Evolutionary conservation across 495 filamentous ascomycete genomes (phyloP), one percentile per base, ranked within the genome.

Genomic region (Thermothielavioides terrestris): DNA sequence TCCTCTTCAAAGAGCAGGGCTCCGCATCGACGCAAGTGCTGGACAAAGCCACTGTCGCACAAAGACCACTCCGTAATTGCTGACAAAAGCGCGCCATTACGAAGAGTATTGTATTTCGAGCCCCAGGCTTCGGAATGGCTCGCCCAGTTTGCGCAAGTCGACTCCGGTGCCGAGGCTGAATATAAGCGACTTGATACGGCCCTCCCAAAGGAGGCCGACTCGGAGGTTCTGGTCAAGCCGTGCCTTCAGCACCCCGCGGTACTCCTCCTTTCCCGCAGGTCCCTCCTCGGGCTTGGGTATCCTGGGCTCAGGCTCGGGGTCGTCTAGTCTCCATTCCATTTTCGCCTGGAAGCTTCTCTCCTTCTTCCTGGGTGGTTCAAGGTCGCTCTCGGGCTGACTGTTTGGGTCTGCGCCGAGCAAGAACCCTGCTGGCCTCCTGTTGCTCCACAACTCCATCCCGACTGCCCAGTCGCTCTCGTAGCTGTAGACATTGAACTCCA

Each of bases 401-500:
- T 23, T 34, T 3, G 55, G 52, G 20, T 62, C 57, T 41, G 67
- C 59, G 48, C 72, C 72, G 6, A 70, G 60, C 15, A 72, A 62
- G 15, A 73, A 69, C 6, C 67, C 54, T 35, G 65, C 63, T 28
- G 65, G 70, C 54, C 64, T 54, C 44, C 60, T 65, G 65, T 78
- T 65, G 66, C 76, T 77, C 91, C 94, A 98, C 25, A 96, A 70
- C 65, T 98, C 94, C 63, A 83, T 85, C 11, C 94, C 92, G 8
- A 95, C 73, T 34, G 85, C 83, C 72, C 95, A 78, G 31, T 94
- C 89, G 62, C 88, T 94, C 70, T 97, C 92, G 70, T 95, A 98
- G 59, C 86, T 94, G 69, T 95, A 96, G 42, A 95, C 88, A 62
- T 98, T 98, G 65, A 97, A 98, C 54, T 92, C 88, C 69, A 97